Percentiles rank a stretch among this genome's conserved stretches.
Conservation (phyloP, 352 stramenopile genomes). For the Phytophthora kernoviae region DNA sequence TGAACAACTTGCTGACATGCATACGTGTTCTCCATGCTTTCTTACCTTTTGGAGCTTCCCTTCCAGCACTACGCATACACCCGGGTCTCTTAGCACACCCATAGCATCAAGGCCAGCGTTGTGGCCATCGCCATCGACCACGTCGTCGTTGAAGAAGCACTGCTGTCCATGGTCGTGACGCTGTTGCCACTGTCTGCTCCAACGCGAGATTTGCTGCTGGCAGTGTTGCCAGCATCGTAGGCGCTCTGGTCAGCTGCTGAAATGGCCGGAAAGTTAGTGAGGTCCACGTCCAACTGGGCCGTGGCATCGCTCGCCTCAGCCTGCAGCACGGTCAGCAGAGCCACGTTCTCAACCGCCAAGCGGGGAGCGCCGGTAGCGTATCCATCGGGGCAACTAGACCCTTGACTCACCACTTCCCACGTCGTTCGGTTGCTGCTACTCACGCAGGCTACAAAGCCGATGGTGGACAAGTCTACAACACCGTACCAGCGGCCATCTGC, state of each 20-base stretch:
- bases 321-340: slow-evolving; percentile 39
- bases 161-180: slow-evolving; percentile 12
- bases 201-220: slow-evolving; percentile 27
- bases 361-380: slow-evolving; percentile 38
- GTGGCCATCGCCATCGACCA: slow-evolving; percentile 3
- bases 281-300: slow-evolving; percentile 54
- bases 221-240: slow-evolving; percentile 38
- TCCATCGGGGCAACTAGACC: slow-evolving; percentile 46
- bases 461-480: slow-evolving; percentile 40
- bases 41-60: no score
- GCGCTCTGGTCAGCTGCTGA: slow-evolving; percentile 46
- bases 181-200: slow-evolving; percentile 6
- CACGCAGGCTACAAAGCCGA: slow-evolving; percentile 59
- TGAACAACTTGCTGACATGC: not conserved
- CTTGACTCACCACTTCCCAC: slow-evolving; percentile 56
- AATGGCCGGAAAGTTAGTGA: slow-evolving; percentile 51
- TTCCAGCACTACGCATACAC: no score
- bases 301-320: slow-evolving; percentile 31
- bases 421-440: slow-evolving; percentile 45
- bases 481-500: slow-evolving; percentile 64
- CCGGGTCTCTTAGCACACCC: no score
- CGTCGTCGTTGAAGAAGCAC: not conserved
- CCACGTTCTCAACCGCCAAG: slow-evolving; percentile 59
- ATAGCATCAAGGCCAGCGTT: slow-evolving; percentile 3
- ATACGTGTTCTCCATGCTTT: no score